Evolutionary conservation across 2,329 filamentous ascomycete genomes (phyloP).

Genomic region (Incumbomyces delicatus): DNA sequence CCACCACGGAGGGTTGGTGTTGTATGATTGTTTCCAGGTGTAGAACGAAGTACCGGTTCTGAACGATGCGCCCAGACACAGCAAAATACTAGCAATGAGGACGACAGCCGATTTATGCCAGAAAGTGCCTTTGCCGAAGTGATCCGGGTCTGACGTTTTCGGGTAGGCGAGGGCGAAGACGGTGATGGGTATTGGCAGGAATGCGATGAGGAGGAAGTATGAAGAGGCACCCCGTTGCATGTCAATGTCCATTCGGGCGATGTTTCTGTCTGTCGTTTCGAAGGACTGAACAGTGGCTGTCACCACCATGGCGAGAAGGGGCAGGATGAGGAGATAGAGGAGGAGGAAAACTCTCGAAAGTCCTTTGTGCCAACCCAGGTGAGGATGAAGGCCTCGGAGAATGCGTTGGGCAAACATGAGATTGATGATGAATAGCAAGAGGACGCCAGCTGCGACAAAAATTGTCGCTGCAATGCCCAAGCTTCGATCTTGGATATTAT

Average conservation of each 20-base stretch:
- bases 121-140: constrained; percentile 59
- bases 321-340: constrained; percentile 48
- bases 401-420: constrained; percentile 67
- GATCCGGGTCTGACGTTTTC: constrained; percentile 38
- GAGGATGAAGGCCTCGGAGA: constrained; percentile 61
- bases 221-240: constrained; percentile 55
- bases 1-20: constrained; percentile 55
- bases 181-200: constrained; percentile 54
- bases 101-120: constrained; percentile 58
- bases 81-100: constrained; percentile 46
- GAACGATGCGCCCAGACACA: constrained; percentile 62
- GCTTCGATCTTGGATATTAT: constrained; percentile 30
- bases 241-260: constrained; percentile 45
- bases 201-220: constrained; percentile 55
- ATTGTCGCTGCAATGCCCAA: constrained; percentile 52
- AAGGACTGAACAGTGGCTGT: constrained; percentile 54
- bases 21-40: constrained; percentile 34
- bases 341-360: constrained; percentile 46
- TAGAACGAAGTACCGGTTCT: constrained; percentile 52
- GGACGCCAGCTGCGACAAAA: constrained; percentile 64
- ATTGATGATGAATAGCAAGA: constrained; percentile 70
- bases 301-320: constrained; percentile 59
- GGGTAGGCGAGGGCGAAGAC: constrained; percentile 38
- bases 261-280: constrained; percentile 51
- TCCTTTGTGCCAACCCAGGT: constrained; percentile 55